Base-by-base conservation (phyloP, 2,329 filamentous ascomycete species). In the Parastagonospora nodorum region DNA sequence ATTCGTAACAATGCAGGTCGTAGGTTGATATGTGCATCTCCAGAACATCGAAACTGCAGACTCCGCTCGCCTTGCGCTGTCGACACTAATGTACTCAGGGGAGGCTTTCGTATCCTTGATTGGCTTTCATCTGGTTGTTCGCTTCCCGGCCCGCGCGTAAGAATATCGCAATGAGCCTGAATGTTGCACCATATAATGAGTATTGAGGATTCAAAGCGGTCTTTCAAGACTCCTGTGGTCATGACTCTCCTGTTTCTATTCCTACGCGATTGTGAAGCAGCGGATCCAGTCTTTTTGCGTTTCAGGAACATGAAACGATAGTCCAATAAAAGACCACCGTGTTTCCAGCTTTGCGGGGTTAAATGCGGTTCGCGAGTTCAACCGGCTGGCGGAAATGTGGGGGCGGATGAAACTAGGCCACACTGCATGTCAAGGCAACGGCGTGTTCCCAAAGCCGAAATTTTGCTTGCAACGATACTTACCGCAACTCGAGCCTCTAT, bases 281-380 rank as follows among this genome's bases (percentile, higher is more conserved):
- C 27, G 19, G 39, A 35, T 32, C 35, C 41, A 28, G 36, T 45
- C 51, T 54, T 52, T 37, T 58, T 48, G 52, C 41, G 43, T 44
- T 29, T 37, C 48, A 52, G 56, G 51, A 49, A 60, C 48, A 38
- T 63, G 60, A 68, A 68, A 67, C 65, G 45, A 64, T 61, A 59
- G 59, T 55, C 53, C 24, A 51, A 43, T 42, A 24, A 33, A 42
- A 28, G 24, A 33, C 27, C 42, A 38, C 46, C 40, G 53, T 54
- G 50, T 45, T 45, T 38, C 31, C 29, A 43, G 31, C 43, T 39
- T 46, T 48, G 48, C 50, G 45, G 50, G 52, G 46, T 41, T 48
- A 31, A 42, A 41, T 19, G 37, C 51, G 47, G 51, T 53, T 55
- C 44, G 40, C 44, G 48, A 53, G 39, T 45, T 47, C 30, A 49